Conservation (phyloP, 371 early-diverging fungal species). For the Mucor velutinosus region DNA sequence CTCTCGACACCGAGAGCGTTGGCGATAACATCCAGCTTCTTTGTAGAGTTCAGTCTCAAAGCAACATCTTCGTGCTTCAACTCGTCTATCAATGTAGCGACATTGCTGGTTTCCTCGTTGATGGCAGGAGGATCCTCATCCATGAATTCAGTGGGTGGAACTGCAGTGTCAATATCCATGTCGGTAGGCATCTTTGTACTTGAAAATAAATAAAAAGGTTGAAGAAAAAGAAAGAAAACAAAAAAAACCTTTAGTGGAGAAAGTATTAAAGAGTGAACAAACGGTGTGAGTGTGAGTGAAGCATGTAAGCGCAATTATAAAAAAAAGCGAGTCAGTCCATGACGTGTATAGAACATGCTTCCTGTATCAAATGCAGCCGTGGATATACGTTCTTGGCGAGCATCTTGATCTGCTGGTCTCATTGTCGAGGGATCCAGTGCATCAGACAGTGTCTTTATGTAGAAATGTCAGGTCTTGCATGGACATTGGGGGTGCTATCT, state of each 20-base stretch:
- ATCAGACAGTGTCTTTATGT: not conserved
- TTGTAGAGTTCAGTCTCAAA: slow-evolving; percentile 90
- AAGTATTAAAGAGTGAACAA: too few relatives aligned
- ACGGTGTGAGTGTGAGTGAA: too few relatives aligned
- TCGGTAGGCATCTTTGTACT: slow-evolving; percentile 27
- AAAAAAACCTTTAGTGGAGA: too few relatives aligned
- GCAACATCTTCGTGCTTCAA: slow-evolving; percentile 96
- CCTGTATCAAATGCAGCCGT: too few relatives aligned
- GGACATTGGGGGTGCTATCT: not conserved
- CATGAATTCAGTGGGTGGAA: slow-evolving; percentile 49
- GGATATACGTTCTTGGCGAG: too few relatives aligned
- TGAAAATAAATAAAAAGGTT: not conserved
- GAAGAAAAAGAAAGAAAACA: not conserved
- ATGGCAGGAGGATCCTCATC: slow-evolving; percentile 50
- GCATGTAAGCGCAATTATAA: not conserved
- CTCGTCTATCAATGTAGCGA: slow-evolving; percentile 94
- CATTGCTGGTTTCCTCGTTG: slow-evolving; percentile 65
- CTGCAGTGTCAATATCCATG: slow-evolving; percentile 46
- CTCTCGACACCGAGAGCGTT: slow-evolving; percentile 94
- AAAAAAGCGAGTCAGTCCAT: not conserved
- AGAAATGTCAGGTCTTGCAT: not conserved
- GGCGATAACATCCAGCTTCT: slow-evolving; percentile 89
- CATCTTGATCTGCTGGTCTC: not conserved
- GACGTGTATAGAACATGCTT: not conserved
- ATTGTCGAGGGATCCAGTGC: too few relatives aligned